Evolutionary conservation across 805 yeast species (phyloP).

Genomic region (Saturnispora zaruensis): DNA sequence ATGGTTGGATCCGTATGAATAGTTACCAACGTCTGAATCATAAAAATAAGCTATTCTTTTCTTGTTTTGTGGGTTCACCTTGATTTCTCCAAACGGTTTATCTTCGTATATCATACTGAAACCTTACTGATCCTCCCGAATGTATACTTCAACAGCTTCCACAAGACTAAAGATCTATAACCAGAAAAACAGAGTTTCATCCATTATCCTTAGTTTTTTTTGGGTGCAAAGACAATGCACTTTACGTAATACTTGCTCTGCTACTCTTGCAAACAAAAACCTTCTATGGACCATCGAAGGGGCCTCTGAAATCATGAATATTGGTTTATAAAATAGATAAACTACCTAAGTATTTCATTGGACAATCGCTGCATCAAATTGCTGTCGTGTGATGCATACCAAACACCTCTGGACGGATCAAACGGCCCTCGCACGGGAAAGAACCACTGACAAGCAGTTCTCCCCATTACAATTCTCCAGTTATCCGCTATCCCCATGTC

Average conservation of each 20-base stretch:
- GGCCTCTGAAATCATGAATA: not conserved
- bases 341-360: conserved; percentile 2
- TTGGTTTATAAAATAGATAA: not conserved
- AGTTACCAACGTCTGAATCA: conserved; percentile 93
- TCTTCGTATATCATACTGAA: conserved; percentile 36
- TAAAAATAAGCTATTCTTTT: conserved; percentile 69
- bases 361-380: conserved; percentile 3
- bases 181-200: not conserved
- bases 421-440: conserved; percentile 39
- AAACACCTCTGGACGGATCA: conserved; percentile 37
- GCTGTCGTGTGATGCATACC: conserved; percentile 36
- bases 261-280: not conserved
- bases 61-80: conserved; percentile 46
- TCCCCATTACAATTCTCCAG: conserved; percentile 71
- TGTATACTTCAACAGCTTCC: not conserved
- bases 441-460: conserved; percentile 54
- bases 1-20: conserved; percentile 97
- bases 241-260: not conserved
- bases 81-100: conserved; percentile 57
- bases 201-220: not conserved
- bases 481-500: conserved; percentile 61
- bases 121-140: not conserved
- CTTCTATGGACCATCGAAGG: not conserved
- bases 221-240: not conserved
- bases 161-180: not conserved